These are phyloP conservation scores for Chlamydomonas sp. DNA, from an alignment of 139 green algal genomes.

Conservation along the genomic window DNA sequence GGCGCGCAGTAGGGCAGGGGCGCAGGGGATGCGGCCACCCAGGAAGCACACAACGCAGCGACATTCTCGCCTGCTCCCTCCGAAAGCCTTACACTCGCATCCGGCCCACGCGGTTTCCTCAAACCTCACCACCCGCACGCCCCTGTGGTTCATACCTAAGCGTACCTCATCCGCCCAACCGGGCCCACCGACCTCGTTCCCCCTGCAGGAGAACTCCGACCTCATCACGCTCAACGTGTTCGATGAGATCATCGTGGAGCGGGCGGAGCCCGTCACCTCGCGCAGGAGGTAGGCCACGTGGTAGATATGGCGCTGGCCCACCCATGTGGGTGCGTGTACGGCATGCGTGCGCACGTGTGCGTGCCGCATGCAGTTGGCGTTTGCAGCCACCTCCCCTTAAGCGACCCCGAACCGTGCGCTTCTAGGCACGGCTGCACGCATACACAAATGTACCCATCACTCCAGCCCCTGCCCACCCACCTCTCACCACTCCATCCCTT, in stretches of 20 bases:
- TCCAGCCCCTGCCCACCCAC: neutral
- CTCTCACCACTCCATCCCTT: neutral
- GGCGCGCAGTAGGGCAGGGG: conserved; percentile 11
- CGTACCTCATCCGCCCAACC: too few relatives aligned
- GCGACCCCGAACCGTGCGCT: too few relatives aligned
- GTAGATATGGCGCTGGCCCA: neutral
- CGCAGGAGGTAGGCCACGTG: neutral
- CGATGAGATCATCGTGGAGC: conserved; percentile 59
- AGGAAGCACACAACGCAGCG: too few relatives aligned
- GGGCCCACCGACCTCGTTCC: neutral
- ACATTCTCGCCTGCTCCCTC: too few relatives aligned
- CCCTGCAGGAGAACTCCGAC: conserved; percentile 28
- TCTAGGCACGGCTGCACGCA: neutral
- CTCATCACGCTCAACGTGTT: conserved; percentile 72
- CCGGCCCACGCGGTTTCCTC: too few relatives aligned
- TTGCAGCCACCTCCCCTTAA: too few relatives aligned
- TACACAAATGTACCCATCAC: too few relatives aligned
- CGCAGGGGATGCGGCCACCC: neutral
- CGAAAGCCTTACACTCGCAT: too few relatives aligned
- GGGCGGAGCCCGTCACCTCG: neutral
- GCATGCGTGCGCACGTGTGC: too few relatives aligned
- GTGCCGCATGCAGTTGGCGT: too few relatives aligned
- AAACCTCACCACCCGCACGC: too few relatives aligned
- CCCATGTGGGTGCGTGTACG: neutral
- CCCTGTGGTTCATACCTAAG: too few relatives aligned